Conservation (phyloP, 352 stramenopile genomes). For the Paralagenidium karlingii region DNA sequence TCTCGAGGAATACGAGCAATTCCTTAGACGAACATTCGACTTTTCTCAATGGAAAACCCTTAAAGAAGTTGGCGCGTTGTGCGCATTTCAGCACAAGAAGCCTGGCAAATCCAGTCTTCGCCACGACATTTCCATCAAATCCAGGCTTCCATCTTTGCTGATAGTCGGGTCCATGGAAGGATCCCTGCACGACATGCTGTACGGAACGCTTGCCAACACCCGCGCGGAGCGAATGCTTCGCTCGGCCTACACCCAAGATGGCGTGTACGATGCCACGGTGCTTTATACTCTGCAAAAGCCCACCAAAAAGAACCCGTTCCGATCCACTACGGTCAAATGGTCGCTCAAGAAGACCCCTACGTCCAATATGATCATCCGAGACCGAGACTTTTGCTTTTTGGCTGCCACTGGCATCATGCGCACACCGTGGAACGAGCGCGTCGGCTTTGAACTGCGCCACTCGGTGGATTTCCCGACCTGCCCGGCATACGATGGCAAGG, state of each 20-base stretch:
- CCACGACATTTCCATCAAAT: too few relatives aligned
- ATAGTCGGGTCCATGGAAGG: constrained; percentile 23
- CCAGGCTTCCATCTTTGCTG: constrained; percentile 18
- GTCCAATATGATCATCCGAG: constrained; percentile 42
- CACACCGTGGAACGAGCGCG: too few relatives aligned
- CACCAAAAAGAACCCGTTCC: constrained; percentile 18
- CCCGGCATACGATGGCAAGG: constrained; percentile 22
- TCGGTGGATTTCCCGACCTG: constrained; percentile 42
- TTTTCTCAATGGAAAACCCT: too few relatives aligned
- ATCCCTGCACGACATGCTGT: constrained; percentile 26
- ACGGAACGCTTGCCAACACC: constrained; percentile 26
- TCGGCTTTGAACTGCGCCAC: constrained; percentile 38
- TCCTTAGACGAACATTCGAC: too few relatives aligned
- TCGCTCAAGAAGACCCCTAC: constrained; percentile 31
- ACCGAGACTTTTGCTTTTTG: constrained; percentile 59
- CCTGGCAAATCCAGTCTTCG: too few relatives aligned
- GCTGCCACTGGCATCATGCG: too few relatives aligned
- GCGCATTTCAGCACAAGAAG: too few relatives aligned
- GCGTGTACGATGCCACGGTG: constrained; percentile 36
- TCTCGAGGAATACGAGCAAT: too few relatives aligned
- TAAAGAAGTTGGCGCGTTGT: too few relatives aligned
- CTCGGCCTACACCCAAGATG: too few relatives aligned
- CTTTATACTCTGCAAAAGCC: constrained; percentile 44
- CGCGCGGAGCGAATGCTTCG: too few relatives aligned
- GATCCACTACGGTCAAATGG: constrained; percentile 65